These are phyloP conservation scores for Punctularia strigosozonata DNA, from an alignment of 768 basidiomycete genomes.

Conservation along the genomic window DNA sequence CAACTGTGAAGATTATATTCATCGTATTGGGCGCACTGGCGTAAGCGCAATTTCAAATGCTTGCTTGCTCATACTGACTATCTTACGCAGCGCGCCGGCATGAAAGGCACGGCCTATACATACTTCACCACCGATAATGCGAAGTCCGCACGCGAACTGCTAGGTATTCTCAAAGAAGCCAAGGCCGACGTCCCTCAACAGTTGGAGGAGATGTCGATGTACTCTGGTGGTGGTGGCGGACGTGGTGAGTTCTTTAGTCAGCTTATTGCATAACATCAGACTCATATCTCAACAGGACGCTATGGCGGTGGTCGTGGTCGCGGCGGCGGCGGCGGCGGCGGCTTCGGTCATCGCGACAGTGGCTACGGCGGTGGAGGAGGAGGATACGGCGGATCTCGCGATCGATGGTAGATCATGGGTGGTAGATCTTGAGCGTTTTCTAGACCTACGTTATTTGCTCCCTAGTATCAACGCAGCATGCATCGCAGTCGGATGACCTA, in stretches of 20 bases:
- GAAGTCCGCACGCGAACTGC: constrained; percentile 86
- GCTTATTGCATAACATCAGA: background rate
- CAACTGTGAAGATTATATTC: constrained; percentile 97
- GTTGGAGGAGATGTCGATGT: constrained; percentile 87
- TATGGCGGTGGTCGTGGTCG: constrained; percentile 39
- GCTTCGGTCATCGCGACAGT: constrained; percentile 30
- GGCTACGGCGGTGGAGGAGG: constrained; percentile 22
- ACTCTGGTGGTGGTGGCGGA: constrained; percentile 70
- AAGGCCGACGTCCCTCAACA: constrained; percentile 81
- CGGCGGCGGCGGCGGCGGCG: constrained; percentile 28
- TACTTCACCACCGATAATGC: constrained; percentile 97
- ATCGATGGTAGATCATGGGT: background rate
- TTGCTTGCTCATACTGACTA: background rate
- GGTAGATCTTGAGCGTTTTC: too few relatives aligned
- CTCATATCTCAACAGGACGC: constrained; percentile 33
- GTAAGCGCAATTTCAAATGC: constrained; percentile 26
- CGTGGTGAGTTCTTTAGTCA: constrained; percentile 35
- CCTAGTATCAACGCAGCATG: too few relatives aligned
- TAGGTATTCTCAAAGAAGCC: constrained; percentile 77
- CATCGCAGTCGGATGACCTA: too few relatives aligned
- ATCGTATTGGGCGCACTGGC: constrained; percentile 97
- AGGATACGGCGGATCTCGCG: constrained; percentile 12
- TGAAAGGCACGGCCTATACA: constrained; percentile 87
- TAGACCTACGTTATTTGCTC: too few relatives aligned
- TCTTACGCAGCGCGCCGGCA: constrained; percentile 63